Percentiles rank a stretch among this genome's conserved stretches.
These are phyloP conservation scores for Argentina anserina DNA, from an alignment of 306 rosid species.

Conservation along the genomic window DNA sequence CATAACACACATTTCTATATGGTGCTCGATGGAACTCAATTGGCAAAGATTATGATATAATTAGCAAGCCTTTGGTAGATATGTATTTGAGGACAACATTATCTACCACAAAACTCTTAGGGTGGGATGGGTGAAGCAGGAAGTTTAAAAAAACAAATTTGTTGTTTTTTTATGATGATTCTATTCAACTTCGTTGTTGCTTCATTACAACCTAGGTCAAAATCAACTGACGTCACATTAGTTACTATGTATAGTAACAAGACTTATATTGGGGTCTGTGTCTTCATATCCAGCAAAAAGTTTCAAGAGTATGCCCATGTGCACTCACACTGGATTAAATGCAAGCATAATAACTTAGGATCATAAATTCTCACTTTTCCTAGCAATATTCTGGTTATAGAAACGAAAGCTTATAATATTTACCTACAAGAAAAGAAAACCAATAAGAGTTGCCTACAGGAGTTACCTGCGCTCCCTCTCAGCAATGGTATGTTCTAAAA, in stretches of 20 bases:
- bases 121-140: not conserved
- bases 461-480: slow-evolving; percentile 99
- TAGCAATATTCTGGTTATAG: not conserved
- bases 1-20: slow-evolving; percentile 4
- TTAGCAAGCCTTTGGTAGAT: not conserved
- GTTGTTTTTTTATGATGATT: not conserved
- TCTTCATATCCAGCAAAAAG: not conserved
- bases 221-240: not conserved
- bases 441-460: not conserved
- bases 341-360: not conserved
- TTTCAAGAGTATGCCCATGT: not conserved
- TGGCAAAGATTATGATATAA: slow-evolving; percentile 7
- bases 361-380: not conserved
- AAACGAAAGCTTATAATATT: not conserved
- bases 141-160: no score
- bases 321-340: not conserved
- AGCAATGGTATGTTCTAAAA: slow-evolving; percentile 94
- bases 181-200: not conserved
- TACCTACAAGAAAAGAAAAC: not conserved
- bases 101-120: not conserved
- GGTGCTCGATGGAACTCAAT: slow-evolving; percentile 22
- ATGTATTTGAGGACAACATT: not conserved
- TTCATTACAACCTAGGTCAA: not conserved
- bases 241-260: not conserved
- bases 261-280: not conserved